Evolutionary conservation across 306 rosid genomes (phyloP).

Genomic region (Cajanus cajan): DNA sequence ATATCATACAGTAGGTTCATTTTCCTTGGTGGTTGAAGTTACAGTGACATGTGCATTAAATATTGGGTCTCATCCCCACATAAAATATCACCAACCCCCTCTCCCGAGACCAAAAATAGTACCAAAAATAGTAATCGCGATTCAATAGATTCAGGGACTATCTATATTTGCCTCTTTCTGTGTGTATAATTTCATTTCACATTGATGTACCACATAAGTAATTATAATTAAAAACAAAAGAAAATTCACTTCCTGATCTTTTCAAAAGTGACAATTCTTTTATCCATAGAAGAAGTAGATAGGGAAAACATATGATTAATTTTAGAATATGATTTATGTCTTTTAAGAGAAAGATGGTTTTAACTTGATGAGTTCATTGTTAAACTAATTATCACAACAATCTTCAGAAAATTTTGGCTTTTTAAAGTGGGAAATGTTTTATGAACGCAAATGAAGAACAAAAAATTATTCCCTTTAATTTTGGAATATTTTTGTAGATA

Average conservation of each 20-base stretch:
- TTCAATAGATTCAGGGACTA: not conserved
- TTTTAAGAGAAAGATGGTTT: slow-evolving; percentile 41
- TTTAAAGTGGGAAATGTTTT: not conserved
- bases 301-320: slow-evolving; percentile 24
- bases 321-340: slow-evolving; percentile 56
- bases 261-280: slow-evolving; percentile 44
- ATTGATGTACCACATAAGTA: not conserved
- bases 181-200: slow-evolving; percentile 1
- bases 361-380: slow-evolving; percentile 58
- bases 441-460: not conserved
- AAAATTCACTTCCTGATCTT: not conserved
- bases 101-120: not conserved
- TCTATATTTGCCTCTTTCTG: not conserved
- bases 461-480: not conserved
- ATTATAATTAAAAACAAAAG: not conserved
- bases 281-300: slow-evolving; percentile 19
- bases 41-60: not conserved
- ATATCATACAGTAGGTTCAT: too few relatives aligned
- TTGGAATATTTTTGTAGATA: not conserved
- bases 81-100: not conserved
- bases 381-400: slow-evolving; percentile 24
- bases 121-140: too few relatives aligned
- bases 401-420: not conserved
- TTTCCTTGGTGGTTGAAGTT: not conserved
- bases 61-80: not conserved